These are phyloP conservation scores for Evansstolkia leycettana DNA, from an alignment of 495 filamentous ascomycete species.

Conservation along the genomic window DNA sequence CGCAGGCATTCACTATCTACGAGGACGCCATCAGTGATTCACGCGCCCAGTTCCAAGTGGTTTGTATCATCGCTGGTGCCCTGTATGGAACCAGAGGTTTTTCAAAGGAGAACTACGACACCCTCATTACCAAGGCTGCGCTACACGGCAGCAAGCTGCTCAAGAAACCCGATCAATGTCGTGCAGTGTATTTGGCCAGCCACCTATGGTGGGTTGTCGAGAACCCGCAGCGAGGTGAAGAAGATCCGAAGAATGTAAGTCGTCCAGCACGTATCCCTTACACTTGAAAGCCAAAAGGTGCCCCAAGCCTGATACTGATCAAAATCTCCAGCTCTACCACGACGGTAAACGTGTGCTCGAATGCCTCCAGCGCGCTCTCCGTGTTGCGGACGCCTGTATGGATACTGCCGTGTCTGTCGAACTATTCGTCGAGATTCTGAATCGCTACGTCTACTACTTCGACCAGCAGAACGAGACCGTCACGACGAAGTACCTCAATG, in stretches of 20 bases:
- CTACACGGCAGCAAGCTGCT: slow-evolving; percentile 93
- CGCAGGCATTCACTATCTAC: slow-evolving; percentile 96
- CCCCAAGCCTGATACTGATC: neutral
- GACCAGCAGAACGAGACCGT: slow-evolving; percentile 98
- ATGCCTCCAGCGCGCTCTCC: slow-evolving; percentile 87
- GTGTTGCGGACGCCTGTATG: slow-evolving; percentile 98
- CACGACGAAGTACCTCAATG: slow-evolving; percentile 95
- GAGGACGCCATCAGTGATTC: slow-evolving; percentile 93
- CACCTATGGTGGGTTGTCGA: slow-evolving; percentile 98
- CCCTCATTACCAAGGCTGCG: slow-evolving; percentile 92
- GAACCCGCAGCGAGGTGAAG: slow-evolving; percentile 66
- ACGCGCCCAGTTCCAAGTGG: slow-evolving; percentile 92
- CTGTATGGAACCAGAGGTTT: slow-evolving; percentile 80
- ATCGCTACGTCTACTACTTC: slow-evolving; percentile 98
- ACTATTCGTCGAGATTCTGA: slow-evolving; percentile 94
- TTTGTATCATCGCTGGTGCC: slow-evolving; percentile 85
- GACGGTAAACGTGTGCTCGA: slow-evolving; percentile 95
- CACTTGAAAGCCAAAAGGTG: neutral
- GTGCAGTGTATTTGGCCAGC: slow-evolving; percentile 89
- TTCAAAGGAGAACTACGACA: slow-evolving; percentile 94
- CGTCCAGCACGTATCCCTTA: slow-evolving; percentile 1
- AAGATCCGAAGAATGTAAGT: slow-evolving; percentile 71
- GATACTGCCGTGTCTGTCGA: slow-evolving; percentile 97
- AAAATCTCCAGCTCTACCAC: slow-evolving; percentile 61
- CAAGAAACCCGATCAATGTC: slow-evolving; percentile 95